Evolutionary conservation across 2,329 filamentous ascomycete species (phyloP).

Genomic region (Colletotrichum siamense): DNA sequence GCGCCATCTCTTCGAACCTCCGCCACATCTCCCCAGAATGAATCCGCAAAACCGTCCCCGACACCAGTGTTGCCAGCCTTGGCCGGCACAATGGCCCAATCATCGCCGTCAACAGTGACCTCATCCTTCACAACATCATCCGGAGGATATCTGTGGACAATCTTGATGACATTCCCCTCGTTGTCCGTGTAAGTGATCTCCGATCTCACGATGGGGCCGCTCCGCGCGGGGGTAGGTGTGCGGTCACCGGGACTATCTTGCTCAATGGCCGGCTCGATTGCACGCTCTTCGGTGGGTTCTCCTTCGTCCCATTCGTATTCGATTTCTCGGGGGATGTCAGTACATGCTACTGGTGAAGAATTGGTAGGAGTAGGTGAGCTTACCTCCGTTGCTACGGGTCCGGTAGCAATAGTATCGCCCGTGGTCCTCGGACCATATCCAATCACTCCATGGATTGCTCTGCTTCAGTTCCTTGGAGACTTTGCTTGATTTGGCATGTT

Average conservation of each 20-base stretch:
- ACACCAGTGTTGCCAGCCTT: background rate
- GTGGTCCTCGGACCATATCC: background rate
- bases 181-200: background rate
- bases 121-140: background rate
- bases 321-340: rapidly evolving
- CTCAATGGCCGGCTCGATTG: background rate
- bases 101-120: background rate
- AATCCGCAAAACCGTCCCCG: background rate
- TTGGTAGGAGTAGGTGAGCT: no score
- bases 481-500: background rate
- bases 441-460: background rate
- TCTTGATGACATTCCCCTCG: background rate
- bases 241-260: background rate
- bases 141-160: background rate
- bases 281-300: background rate
- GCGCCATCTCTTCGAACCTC: background rate
- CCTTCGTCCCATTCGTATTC: background rate
- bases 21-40: background rate
- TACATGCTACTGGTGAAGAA: no score
- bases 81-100: background rate
- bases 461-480: rapidly evolving
- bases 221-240: background rate
- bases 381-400: background rate
- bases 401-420: background rate
- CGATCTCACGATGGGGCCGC: background rate